Base-by-base conservation (phyloP, 257 asterid genomes). In the Cinchona pubescens region DNA sequence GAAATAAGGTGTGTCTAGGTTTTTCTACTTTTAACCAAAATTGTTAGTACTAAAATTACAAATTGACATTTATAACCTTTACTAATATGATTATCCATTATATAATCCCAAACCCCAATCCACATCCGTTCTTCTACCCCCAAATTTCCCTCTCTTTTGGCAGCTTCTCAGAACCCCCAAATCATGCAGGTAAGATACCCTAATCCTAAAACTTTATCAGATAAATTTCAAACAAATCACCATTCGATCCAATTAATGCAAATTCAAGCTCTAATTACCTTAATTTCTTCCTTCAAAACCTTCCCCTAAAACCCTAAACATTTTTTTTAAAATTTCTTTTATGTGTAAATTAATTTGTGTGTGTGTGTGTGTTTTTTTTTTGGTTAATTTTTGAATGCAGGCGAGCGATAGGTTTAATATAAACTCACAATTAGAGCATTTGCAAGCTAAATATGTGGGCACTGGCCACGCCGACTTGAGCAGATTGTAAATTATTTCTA, bases 381-480 rank as follows among this genome's bases (percentile, higher is more conserved):
- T 53, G 7, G 13, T 59, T 60, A 45, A 15, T 2, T 5, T 23
- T 46, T 53, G 15, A 75, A 53, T 85, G 85, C 90, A 94, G 97
- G 99, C 99, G 34, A 94, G 99, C 80, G 99, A 94, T 76, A 88
- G 99, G 84, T 94, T 94, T 79, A 92, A 92, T 68, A 94, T 94
- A 68, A 94, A 94, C 90, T 94, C 98, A 55, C 98, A 94, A 90
- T 95, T 92, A 76, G 98, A 94, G 90, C 98, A 92, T 79, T 81
- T 78, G 80, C 98, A 95, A 86, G 99, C 99, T 72, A 95, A 91
- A 66, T 95, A 95, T 79, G 99, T 95, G 60, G 99, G 99, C n/a
- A 95, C 99, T n/a, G 98, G 99, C 15, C 98, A 95, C 67, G 97
- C 99, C 42, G 98, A 91, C 68, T 83, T 91, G 93, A 95, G 86